A percentile compares a stretch with the other conserved stretches of the same genome.
These are phyloP conservation scores for Mrakiaceae sp. DNA, from an alignment of 1,284 basidiomycete species.

Conservation along the genomic window DNA sequence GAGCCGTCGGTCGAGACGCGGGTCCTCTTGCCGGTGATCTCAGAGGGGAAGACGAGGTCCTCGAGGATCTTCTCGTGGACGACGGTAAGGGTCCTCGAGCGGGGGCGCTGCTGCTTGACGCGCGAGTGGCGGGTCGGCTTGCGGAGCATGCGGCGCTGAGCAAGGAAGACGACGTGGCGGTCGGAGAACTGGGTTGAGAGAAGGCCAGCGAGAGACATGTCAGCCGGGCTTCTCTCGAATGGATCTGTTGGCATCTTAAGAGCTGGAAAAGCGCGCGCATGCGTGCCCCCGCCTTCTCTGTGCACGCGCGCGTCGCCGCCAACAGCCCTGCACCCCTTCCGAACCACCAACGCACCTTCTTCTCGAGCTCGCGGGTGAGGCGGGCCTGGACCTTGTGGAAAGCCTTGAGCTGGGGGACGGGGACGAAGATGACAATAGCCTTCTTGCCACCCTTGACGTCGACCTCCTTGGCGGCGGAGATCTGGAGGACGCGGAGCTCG, in stretches of 20 bases:
- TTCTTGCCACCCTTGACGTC: constrained; percentile 99
- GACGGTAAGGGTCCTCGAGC: constrained; percentile 89
- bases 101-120: constrained; percentile 90
- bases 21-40: constrained; percentile 97
- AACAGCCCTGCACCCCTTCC: too few relatives aligned
- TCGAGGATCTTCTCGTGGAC: constrained; percentile 98
- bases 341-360: constrained; percentile 47
- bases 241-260: not conserved
- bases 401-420: constrained; percentile 93
- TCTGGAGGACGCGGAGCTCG: constrained; percentile 90
- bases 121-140: constrained; percentile 91
- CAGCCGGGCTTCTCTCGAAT: not conserved
- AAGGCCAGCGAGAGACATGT: not conserved
- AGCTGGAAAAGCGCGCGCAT: too few relatives aligned
- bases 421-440: constrained; percentile 97
- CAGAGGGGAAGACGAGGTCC: constrained; percentile 97
- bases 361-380: constrained; percentile 97
- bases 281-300: too few relatives aligned
- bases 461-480: constrained; percentile 95
- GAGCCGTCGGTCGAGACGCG: constrained; percentile 80
- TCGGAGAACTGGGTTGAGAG: constrained; percentile 35
- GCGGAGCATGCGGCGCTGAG: constrained; percentile 95
- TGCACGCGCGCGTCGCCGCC: too few relatives aligned
- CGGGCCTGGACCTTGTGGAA: constrained; percentile 97
- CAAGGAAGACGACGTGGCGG: constrained; percentile 96